Evolutionary conservation across 148 eudicot species (phyloP), one percentile per base, ranked within the genome.

Genomic region (Arbutus unedo): DNA sequence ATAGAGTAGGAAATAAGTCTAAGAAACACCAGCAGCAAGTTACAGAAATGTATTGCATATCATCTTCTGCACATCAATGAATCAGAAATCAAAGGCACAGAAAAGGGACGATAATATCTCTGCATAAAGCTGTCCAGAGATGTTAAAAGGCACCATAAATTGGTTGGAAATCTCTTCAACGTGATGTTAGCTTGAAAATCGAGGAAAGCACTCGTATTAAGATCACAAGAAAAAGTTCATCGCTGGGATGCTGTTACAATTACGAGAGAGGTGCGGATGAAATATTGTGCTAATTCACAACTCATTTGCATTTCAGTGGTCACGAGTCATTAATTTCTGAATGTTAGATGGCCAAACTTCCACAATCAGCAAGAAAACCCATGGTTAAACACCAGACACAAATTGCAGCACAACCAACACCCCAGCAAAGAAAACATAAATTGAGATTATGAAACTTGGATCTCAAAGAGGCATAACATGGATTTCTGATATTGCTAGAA

Each of bases 31-130:
- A 5, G 50, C 57, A 49, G 6, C 74, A 66, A 64, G 57, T 66
- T 64, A 53, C 15, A 25, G n/a, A 41, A 79, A 79, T 48, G 11
- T 47, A 77, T 5, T 78, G 81, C 67, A 6, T 59, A 21, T 78
- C 64, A 14, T 55, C 13, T 55, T 55, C 47, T 16, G 38, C 64
- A 77, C 13, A 54, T 14, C 10, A 77, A 53, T 77, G 21, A 77
- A 77, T 77, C 64, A 77, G 60, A 38, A 43, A 57, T 16, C 53
- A 78, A 19, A 77, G 44, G 48, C 66, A 41, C 18, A 6, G 48
- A 18, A 49, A 49, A n/a, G 55, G 15, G 38, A 74, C 18, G 53
- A 49, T 50, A 13, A 10, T 11, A 13, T 76, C 45, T 51, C 38
- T 51, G 45, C 60, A 76, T 25, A 76, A 51, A 76, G 43, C 79